phyloP scores from a whole-genome alignment of 176 grass and related monocot species.

The Poa annua region DNA sequence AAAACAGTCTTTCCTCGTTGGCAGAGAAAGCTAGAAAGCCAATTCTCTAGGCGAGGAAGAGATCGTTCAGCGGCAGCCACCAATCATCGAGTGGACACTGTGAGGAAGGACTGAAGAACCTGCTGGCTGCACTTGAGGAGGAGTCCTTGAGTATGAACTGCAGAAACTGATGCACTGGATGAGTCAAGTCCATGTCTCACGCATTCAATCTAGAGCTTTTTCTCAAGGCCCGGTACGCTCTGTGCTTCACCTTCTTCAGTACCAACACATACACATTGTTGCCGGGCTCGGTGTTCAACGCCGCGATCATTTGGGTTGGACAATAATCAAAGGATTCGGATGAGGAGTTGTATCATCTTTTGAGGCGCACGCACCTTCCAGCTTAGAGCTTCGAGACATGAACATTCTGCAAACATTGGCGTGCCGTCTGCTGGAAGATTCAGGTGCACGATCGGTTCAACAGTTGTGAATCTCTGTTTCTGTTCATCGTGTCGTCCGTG shows the following conservation, averaged over 20 bases:
- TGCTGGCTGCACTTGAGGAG: not conserved
- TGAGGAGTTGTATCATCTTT: not conserved
- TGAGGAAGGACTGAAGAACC: not conserved
- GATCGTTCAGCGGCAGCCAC: not conserved
- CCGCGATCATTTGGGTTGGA: not conserved
- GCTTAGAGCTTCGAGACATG: not conserved
- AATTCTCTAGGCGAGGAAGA: no score
- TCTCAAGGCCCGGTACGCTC: not conserved
- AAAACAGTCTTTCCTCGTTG: not conserved
- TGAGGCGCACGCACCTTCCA: not conserved
- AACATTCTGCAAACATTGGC: no score
- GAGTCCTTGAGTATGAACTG: not conserved
- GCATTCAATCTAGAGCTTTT: not conserved
- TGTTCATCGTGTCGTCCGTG: no score
- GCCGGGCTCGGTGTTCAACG: not conserved
- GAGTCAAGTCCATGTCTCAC: constrained; percentile 2
- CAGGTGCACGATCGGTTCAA: no score
- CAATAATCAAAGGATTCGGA: not conserved
- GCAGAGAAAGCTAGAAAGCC: not conserved
- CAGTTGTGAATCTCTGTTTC: no score
- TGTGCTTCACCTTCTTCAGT: not conserved
- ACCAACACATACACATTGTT: not conserved
- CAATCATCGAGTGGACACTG: not conserved
- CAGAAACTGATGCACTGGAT: constrained; percentile 17
- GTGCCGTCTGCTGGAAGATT: no score